Base-by-base conservation (phyloP, 768 basidiomycete species). In the Collybia sp. region DNA sequence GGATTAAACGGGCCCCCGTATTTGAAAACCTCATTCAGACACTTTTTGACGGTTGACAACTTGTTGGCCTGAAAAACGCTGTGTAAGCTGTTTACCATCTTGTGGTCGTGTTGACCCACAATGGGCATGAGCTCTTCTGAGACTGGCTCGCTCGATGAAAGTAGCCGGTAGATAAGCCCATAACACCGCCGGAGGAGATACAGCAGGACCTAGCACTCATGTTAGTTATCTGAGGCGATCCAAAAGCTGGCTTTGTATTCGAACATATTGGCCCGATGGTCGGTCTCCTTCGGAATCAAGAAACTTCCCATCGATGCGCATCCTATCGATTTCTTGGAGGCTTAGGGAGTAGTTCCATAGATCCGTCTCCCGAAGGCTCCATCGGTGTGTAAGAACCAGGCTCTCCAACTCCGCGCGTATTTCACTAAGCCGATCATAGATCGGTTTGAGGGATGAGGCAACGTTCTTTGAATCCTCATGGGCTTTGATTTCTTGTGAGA, bases 111-210 rank as follows among this genome's bases (percentile, higher is more conserved):
- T 43, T 32, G 15, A 40, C 43, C 51, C 59, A 34, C 94, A 33
- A 96, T 79, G 5, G 94, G 94, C 89, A 97, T 98, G 12, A 99
- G 70, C 64, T 98, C 96, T 65, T 99, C 96, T 0, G 93, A 95
- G 2, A 99, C 93, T 0, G 96, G 96, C 67, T 97, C 95, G 51
- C 89, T 92, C 15, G 93, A 93, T 18, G 93, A 93, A 51, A 99
- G 78, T 41, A 99, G 66, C 20, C 87, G 79, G 64, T 97, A 98
- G 55, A 96, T 94, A 43, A 97, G 77, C 50, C 95, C 95, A 63
- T 98, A 94, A 71, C 96, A 99, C 60, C 95, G 80, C 56, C 95
- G 73, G 44, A 99, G 73, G 32, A 97, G 78, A 63, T 96, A 99
- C 17, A 99, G 75, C 38, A 98, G 70, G 17, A 94, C 93, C 94